Evolutionary conservation across 495 filamentous ascomycete genomes (phyloP).

Genomic region (Thermothielavioides terrestris): DNA sequence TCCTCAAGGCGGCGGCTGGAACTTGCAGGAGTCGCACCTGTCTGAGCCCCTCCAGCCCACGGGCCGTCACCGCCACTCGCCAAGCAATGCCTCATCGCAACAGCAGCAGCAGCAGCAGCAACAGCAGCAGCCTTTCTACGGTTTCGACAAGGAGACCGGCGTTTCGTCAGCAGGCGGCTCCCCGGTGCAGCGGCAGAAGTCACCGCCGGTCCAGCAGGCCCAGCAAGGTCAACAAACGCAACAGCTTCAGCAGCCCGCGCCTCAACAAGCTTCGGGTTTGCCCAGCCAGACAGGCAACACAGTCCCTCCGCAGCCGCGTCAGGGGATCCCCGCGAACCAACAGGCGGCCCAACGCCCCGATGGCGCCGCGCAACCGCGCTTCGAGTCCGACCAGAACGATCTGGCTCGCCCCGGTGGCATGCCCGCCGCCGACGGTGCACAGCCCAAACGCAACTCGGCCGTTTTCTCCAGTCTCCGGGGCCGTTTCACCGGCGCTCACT

Average conservation of each 20-base stretch:
- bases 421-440: slow-evolving; percentile 21
- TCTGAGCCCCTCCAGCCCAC: slow-evolving; percentile 34
- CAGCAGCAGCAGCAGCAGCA: slow-evolving; percentile 5
- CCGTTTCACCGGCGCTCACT: slow-evolving; percentile 21
- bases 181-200: slow-evolving; percentile 11
- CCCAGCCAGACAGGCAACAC: slow-evolving; percentile 1
- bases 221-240: slow-evolving; percentile 16
- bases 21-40: slow-evolving; percentile 37
- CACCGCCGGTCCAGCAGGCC: slow-evolving; percentile 12
- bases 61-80: slow-evolving; percentile 28
- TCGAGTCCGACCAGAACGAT: slow-evolving; percentile 28
- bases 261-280: background rate
- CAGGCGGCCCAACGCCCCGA: slow-evolving; percentile 6
- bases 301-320: slow-evolving; percentile 17
- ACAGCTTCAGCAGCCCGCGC: slow-evolving; percentile 6
- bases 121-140: slow-evolving; percentile 21
- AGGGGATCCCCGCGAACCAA: slow-evolving; percentile 11
- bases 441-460: slow-evolving; percentile 29
- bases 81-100: slow-evolving; percentile 28
- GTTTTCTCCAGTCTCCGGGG: slow-evolving; percentile 30
- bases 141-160: slow-evolving; percentile 40
- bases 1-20: slow-evolving; percentile 31
- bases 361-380: slow-evolving; percentile 24
- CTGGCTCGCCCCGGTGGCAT: slow-evolving; percentile 4
- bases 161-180: slow-evolving; percentile 5